These are phyloP conservation scores for Globisporangium heterothallicum DNA, from an alignment of 352 stramenopile genomes.

Conservation along the genomic window DNA sequence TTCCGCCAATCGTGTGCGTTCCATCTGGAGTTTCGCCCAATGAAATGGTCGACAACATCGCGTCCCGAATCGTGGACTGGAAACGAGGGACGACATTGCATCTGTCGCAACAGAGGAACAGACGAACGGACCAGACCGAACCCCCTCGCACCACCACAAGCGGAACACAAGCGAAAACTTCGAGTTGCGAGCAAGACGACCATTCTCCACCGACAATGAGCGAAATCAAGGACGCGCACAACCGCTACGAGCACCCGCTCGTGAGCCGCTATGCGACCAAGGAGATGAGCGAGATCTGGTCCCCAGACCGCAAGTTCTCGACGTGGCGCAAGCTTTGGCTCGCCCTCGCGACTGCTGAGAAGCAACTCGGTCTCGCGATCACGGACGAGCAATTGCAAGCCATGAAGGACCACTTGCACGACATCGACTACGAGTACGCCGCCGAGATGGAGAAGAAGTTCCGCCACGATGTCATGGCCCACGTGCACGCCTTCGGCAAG, in stretches of 20 bases:
- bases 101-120: neutral
- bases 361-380: slow-evolving; percentile 97
- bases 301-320: slow-evolving; percentile 98
- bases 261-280: slow-evolving; percentile 96
- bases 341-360: slow-evolving; percentile 94
- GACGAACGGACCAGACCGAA: neutral
- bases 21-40: neutral
- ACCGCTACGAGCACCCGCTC: slow-evolving; percentile 87
- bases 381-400: slow-evolving; percentile 96
- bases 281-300: slow-evolving; percentile 99
- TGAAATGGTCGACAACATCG: neutral
- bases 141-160: neutral
- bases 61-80: neutral
- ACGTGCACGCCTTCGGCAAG: slow-evolving; percentile 98
- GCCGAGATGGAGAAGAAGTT: slow-evolving; percentile 98
- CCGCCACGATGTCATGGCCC: slow-evolving; percentile 99
- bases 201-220: slow-evolving; percentile 19
- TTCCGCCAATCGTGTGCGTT: neutral
- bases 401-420: slow-evolving; percentile 93
- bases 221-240: slow-evolving; percentile 36
- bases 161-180: slow-evolving; percentile 8
- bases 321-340: slow-evolving; percentile 99
- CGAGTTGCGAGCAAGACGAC: neutral
- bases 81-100: neutral
- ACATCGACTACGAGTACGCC: slow-evolving; percentile 98